Conservation (phyloP, 768 basidiomycete species). For the Auriscalpium orientale region DNA sequence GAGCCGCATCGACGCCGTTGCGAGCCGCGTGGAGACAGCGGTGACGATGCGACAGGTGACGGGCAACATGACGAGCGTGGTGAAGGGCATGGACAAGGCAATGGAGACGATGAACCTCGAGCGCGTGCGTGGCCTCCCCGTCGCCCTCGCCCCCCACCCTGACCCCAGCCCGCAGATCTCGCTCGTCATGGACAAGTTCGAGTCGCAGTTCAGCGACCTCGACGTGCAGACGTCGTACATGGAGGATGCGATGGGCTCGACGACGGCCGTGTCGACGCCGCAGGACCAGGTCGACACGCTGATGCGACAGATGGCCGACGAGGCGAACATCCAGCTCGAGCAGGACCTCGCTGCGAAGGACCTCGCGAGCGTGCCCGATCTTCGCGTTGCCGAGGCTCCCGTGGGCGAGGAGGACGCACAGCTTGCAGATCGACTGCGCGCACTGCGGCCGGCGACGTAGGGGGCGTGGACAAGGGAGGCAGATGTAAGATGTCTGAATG, state of each 20-base stretch:
- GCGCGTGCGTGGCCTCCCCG: constrained; percentile 45
- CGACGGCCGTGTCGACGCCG: constrained; percentile 88
- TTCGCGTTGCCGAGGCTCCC: constrained; percentile 37
- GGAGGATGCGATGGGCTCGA: constrained; percentile 93
- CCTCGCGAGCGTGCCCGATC: constrained; percentile 49
- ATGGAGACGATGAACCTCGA: constrained; percentile 99
- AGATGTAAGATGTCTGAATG: background rate
- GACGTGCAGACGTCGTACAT: constrained; percentile 98
- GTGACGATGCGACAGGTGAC: constrained; percentile 97
- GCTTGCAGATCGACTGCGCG: constrained; percentile 82
- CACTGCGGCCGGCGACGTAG: constrained; percentile 72
- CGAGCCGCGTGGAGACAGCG: constrained; percentile 94
- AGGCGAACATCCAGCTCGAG: constrained; percentile 90
- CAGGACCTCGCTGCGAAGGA: constrained; percentile 77
- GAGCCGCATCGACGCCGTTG: constrained; percentile 93
- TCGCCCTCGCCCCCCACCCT: background rate
- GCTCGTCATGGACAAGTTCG: constrained; percentile 98
- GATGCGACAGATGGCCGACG: constrained; percentile 91
- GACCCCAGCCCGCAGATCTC: constrained; percentile 59
- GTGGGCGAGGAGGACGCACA: constrained; percentile 70
- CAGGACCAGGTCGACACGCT: constrained; percentile 95
- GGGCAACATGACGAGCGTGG: constrained; percentile 93
- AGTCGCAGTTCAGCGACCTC: constrained; percentile 89
- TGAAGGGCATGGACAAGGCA: constrained; percentile 96
- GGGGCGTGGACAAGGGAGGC: background rate